Base-by-base conservation (phyloP, 2,329 filamentous ascomycete species). In the Aspergillus amoenus region DNA sequence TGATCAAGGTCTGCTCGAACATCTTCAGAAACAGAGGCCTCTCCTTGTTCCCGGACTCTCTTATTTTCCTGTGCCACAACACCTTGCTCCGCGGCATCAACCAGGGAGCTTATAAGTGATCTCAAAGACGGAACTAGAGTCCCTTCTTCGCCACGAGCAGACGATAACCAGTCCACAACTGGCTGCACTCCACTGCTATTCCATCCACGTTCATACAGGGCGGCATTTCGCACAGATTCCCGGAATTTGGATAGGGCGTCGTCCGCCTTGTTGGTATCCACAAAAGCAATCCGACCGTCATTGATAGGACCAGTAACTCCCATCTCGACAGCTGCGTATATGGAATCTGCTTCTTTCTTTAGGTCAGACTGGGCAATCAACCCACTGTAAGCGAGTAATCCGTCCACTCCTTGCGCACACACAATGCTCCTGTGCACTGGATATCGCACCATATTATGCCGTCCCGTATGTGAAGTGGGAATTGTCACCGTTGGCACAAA, bases 401-500 rank as follows among this genome's bases (percentile, higher is more conserved):
- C 91, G 52, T 84, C 77, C 2, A 96, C 76, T 0, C 91, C 92
- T 48, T 90, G 82, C 0, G 86, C 87, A 8, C 96, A 82, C 9
- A 97, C 66, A 15, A 97, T 75, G 1, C 88, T 85, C 69, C 88
- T 90, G 70, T 97, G 93, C 1, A 97, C 91, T 0, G 93, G 93
- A 44, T 91, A 91, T 6, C 86, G 85, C 42, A 94, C 81, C 15
- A 86, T 82, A 12, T 86, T 86, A 56, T 85, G 82, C 59, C 85
- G 81, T 8, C 87, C 86, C 15, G 84, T 84, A 59, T 81, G 81
- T 13, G 88, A 86, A 5, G 80, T 82, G 2, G 84, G 84, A 42
- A 90, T 89, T 18, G 90, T 86, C 34, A 96, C 82, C 0, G 81
- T 82, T 3, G 92, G 92, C 17, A 91, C 88, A n/a, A 96, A 81